Conservation (phyloP, 2,329 filamentous ascomycete species). For the Thyridium curvatum region DNA sequence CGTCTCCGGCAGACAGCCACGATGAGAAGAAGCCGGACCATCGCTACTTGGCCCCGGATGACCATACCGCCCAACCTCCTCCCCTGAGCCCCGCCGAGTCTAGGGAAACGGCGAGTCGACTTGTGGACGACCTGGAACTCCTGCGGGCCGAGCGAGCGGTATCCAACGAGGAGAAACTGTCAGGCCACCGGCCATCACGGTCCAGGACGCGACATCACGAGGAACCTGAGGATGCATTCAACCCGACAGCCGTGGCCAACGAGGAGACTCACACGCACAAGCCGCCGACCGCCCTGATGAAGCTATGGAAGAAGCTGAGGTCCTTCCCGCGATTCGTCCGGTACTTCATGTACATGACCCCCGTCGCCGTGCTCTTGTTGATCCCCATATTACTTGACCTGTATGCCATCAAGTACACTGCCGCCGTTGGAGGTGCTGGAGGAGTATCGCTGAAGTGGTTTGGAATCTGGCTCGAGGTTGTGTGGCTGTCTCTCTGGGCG, state of each 20-base stretch:
- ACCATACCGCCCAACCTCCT: constrained; percentile 4
- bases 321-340: constrained; percentile 44
- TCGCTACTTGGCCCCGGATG: constrained; percentile 8
- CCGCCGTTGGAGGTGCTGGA: constrained; percentile 56
- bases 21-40: constrained; percentile 6
- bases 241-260: constrained; percentile 20
- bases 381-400: constrained; percentile 39
- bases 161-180: constrained; percentile 34
- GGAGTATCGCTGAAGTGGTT: constrained; percentile 84
- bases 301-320: constrained; percentile 35
- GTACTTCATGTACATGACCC: constrained; percentile 42
- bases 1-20: not conserved
- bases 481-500: constrained; percentile 89
- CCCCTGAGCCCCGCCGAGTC: constrained; percentile 14
- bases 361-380: constrained; percentile 35
- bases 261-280: constrained; percentile 10
- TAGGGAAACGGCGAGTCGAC: constrained; percentile 25
- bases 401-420: constrained; percentile 28
- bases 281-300: constrained; percentile 18
- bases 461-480: constrained; percentile 87
- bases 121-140: constrained; percentile 43
- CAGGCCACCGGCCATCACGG: constrained; percentile 9
- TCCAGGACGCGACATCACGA: constrained; percentile 25
- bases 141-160: constrained; percentile 39
- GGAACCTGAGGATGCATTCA: constrained; percentile 40